A percentile compares a stretch with the other conserved stretches of the same genome.
Evolutionary conservation across 768 basidiomycete genomes (phyloP).

Genomic region (Termitomyces sp.): DNA sequence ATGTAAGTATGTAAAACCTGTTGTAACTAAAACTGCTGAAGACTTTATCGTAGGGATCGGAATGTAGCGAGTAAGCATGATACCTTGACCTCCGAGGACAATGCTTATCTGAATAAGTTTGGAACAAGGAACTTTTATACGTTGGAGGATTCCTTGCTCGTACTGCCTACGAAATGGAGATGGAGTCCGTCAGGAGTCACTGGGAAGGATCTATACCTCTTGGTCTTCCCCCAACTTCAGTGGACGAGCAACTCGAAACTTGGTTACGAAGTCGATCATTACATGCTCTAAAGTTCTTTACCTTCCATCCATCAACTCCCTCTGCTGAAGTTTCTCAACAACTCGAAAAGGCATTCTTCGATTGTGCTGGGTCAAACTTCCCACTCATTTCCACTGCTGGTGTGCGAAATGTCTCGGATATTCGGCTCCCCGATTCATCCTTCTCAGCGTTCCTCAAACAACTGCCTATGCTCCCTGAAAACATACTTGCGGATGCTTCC

Average conservation of each 20-base stretch:
- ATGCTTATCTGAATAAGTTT: slow-evolving; percentile 44
- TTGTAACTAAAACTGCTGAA: slow-evolving; percentile 4
- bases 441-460: slow-evolving; percentile 76
- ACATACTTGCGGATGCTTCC: slow-evolving; percentile 54
- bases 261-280: slow-evolving; percentile 62
- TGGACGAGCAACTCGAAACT: slow-evolving; percentile 41
- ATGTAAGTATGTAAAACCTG: slow-evolving; percentile 48
- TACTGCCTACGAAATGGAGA: slow-evolving; percentile 81
- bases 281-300: slow-evolving; percentile 88
- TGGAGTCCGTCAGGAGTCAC: slow-evolving; percentile 53
- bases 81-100: slow-evolving; percentile 1
- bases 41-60: slow-evolving; percentile 54
- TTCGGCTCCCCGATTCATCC: slow-evolving; percentile 71
- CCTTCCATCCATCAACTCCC: slow-evolving; percentile 86
- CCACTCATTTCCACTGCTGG: slow-evolving; percentile 78
- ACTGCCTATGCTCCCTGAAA: slow-evolving; percentile 70
- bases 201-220: slow-evolving; percentile 54
- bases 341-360: slow-evolving; percentile 80
- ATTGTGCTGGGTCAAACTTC: slow-evolving; percentile 53
- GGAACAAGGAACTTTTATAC: slow-evolving; percentile 89
- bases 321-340: slow-evolving; percentile 70
- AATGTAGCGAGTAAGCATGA: slow-evolving; percentile 65
- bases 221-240: slow-evolving; percentile 23
- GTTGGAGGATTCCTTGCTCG: slow-evolving; percentile 83
- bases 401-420: slow-evolving; percentile 58